Conservation (phyloP, 345 rosid genomes). For the Nephelium lappaceum region DNA sequence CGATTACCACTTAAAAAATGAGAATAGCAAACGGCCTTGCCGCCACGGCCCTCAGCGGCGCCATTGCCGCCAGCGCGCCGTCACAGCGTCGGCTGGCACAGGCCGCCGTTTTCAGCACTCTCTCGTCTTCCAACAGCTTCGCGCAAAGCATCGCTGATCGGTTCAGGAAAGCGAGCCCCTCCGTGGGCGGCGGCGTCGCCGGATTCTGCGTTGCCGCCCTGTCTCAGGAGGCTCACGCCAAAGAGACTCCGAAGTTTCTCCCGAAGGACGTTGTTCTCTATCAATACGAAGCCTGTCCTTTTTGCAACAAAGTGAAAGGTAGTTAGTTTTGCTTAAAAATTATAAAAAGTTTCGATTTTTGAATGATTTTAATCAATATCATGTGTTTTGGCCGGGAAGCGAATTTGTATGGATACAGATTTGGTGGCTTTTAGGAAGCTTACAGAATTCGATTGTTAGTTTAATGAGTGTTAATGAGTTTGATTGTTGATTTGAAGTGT, state of each 20-base stretch:
- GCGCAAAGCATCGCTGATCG: slow-evolving; percentile 34
- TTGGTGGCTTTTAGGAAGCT: no score
- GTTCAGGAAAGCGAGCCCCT: slow-evolving; percentile 34
- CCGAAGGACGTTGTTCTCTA: slow-evolving; percentile 79
- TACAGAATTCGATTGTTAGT: no score
- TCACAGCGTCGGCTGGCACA: slow-evolving; percentile 42
- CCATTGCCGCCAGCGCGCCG: slow-evolving; percentile 30
- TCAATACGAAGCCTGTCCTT: slow-evolving; percentile 97
- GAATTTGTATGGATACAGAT: no score
- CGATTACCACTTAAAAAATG: slow-evolving; percentile 32
- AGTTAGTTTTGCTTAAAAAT: background rate
- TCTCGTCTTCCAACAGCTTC: slow-evolving; percentile 24
- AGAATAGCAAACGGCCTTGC: slow-evolving; percentile 55
- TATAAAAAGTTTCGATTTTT: no score
- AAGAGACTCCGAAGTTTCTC: slow-evolving; percentile 54
- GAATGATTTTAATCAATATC: background rate
- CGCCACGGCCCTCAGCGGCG: slow-evolving; percentile 34
- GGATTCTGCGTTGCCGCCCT: slow-evolving; percentile 61
- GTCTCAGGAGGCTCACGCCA: slow-evolving; percentile 61
- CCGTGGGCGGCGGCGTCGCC: slow-evolving; percentile 40
- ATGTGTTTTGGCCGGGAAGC: background rate
- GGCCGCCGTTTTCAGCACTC: slow-evolving; percentile 36
- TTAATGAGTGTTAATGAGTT: background rate
- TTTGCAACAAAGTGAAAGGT: slow-evolving; percentile 97
- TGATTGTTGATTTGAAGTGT: background rate